Percentiles rank a stretch among this genome's conserved stretches.
phyloP scores from a whole-genome alignment of 768 basidiomycete genomes.

The Russula abietina region DNA sequence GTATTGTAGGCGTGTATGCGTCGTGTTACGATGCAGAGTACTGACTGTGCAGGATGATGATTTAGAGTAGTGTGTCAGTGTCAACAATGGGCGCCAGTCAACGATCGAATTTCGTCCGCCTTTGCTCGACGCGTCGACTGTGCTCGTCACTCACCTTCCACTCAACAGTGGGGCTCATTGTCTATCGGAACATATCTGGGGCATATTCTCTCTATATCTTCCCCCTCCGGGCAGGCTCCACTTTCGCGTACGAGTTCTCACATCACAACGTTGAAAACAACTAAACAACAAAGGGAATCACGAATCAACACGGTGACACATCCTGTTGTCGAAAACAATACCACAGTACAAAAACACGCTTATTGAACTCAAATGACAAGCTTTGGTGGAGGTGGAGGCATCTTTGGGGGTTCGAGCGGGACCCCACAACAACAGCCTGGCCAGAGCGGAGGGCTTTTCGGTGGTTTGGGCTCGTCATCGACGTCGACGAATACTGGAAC shows the following conservation, averaged over 20 bases:
- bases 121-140: neutral
- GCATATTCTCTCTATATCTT: neutral
- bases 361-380: conserved; percentile 17
- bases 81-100: neutral
- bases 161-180: neutral
- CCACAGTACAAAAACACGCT: neutral
- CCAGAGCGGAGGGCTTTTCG: conserved; percentile 25
- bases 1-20: neutral
- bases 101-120: neutral
- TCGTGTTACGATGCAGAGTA: too few species aligned
- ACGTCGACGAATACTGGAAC: neutral
- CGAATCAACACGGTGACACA: neutral
- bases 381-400: conserved; percentile 17
- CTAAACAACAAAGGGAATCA: neutral
- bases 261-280: neutral
- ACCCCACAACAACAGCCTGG: conserved; percentile 27
- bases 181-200: neutral
- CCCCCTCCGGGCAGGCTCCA: neutral
- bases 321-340: neutral
- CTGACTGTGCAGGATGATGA: neutral
- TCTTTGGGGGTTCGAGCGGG: conserved; percentile 24
- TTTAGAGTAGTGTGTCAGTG: too few species aligned
- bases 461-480: conserved; percentile 11
- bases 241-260: conserved; percentile 1
- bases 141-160: neutral